Conservation (phyloP, 108 stramenopile species). For the Cyclostephanos tholiformis region DNA sequence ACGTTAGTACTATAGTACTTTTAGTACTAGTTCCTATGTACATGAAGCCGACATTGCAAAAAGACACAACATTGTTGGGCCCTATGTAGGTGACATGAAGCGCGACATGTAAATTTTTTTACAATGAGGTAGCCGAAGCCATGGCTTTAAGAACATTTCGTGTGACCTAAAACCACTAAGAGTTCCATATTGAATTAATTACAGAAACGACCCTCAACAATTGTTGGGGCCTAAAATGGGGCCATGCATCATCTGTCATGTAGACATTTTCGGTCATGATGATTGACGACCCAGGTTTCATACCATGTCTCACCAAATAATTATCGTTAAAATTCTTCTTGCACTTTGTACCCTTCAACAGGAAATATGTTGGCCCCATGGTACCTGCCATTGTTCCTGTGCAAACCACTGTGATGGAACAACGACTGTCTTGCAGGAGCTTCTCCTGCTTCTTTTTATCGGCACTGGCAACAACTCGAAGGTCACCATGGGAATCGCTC, state of each 20-base stretch:
- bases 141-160: no score
- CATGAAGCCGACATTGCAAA: no score
- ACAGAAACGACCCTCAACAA: no score
- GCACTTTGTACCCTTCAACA: slow-evolving; percentile 14
- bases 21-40: no score
- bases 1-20: no score
- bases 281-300: slow-evolving; percentile 17
- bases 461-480: slow-evolving; percentile 13
- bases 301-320: slow-evolving; percentile 12
- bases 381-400: slow-evolving; percentile 13
- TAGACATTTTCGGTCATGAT: slow-evolving; percentile 35
- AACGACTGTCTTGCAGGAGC: slow-evolving; percentile 1
- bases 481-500: slow-evolving; percentile 20
- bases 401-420: slow-evolving; percentile 28
- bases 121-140: no score
- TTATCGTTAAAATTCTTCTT: background rate
- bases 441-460: slow-evolving; percentile 43
- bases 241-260: slow-evolving; percentile 42
- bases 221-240: no score
- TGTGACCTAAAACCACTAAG: no score
- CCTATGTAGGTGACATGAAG: no score
- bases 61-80: no score
- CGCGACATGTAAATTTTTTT: no score
- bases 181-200: no score
- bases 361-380: slow-evolving; percentile 24